phyloP scores from a whole-genome alignment of 1,284 basidiomycete genomes.

The Ceratobasidium sp. region DNA sequence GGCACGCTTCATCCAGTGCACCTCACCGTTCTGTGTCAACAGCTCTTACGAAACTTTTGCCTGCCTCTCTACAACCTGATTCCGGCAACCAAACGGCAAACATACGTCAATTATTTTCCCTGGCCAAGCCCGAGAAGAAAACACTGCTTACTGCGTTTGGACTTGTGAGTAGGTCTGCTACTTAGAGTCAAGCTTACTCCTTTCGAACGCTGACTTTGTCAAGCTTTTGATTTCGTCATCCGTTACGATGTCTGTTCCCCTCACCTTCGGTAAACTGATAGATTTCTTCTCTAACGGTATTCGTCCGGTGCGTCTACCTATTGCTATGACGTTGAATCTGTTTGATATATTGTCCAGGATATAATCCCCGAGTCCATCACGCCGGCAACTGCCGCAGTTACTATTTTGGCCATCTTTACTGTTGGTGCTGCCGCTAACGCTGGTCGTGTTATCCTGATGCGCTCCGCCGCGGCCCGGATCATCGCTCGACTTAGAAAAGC shows the following conservation, averaged over 20 bases:
- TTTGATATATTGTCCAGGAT: constrained; percentile 55
- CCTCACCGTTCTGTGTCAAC: no score
- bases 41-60: constrained; percentile 45
- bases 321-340: constrained; percentile 10
- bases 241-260: constrained; percentile 92
- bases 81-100: constrained; percentile 63
- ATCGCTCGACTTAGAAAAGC: constrained; percentile 89
- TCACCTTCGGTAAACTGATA: constrained; percentile 92
- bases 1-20: no score
- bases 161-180: constrained; percentile 57
- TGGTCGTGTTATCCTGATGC: constrained; percentile 89
- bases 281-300: constrained; percentile 84
- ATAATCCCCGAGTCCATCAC: constrained; percentile 77
- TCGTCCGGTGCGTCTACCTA: constrained; percentile 69
- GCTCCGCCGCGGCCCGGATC: constrained; percentile 88
- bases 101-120: constrained; percentile 78
- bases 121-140: constrained; percentile 84
- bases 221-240: constrained; percentile 77
- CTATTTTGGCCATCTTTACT: constrained; percentile 86
- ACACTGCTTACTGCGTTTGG: constrained; percentile 79
- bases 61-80: constrained; percentile 53
- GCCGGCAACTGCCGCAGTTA: constrained; percentile 82
- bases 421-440: constrained; percentile 91
- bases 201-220: background rate
- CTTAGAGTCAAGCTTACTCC: background rate